Evolutionary conservation across 2,329 filamentous ascomycete species (phyloP).

Genomic region (Pyricularia pennisetigena): DNA sequence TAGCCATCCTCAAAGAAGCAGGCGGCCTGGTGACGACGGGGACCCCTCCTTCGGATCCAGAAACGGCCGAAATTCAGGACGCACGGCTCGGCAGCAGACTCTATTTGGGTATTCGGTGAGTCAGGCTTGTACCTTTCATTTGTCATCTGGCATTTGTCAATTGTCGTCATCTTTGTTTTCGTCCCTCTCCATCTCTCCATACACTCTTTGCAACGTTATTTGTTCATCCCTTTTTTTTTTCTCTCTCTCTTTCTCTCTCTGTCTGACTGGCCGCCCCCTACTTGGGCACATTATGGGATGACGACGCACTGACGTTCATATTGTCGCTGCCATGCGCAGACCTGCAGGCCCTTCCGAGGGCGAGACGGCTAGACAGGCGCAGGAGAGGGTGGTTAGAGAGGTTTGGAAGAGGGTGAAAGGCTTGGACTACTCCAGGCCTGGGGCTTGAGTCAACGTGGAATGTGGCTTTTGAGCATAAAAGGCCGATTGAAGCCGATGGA

Average conservation of each 20-base stretch:
- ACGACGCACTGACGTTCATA: neutral
- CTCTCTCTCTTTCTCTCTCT: neutral
- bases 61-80: slow-evolving; percentile 46
- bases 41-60: slow-evolving; percentile 53
- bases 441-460: neutral
- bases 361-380: slow-evolving; percentile 56
- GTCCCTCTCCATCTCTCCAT: neutral
- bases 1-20: slow-evolving; percentile 63
- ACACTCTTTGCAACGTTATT: neutral
- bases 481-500: neutral
- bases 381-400: slow-evolving; percentile 61
- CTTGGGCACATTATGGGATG: neutral
- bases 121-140: neutral
- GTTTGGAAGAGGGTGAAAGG: slow-evolving; percentile 60
- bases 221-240: neutral
- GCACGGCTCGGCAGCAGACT: slow-evolving; percentile 56
- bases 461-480: neutral
- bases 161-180: neutral
- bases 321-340: slow-evolving; percentile 22
- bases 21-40: slow-evolving; percentile 66
- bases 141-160: neutral
- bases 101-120: slow-evolving; percentile 59
- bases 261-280: neutral
- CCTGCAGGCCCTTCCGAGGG: slow-evolving; percentile 51
- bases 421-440: slow-evolving; percentile 58